phyloP scores from a whole-genome alignment of 1,284 basidiomycete species.

The Trametes sp. region DNA sequence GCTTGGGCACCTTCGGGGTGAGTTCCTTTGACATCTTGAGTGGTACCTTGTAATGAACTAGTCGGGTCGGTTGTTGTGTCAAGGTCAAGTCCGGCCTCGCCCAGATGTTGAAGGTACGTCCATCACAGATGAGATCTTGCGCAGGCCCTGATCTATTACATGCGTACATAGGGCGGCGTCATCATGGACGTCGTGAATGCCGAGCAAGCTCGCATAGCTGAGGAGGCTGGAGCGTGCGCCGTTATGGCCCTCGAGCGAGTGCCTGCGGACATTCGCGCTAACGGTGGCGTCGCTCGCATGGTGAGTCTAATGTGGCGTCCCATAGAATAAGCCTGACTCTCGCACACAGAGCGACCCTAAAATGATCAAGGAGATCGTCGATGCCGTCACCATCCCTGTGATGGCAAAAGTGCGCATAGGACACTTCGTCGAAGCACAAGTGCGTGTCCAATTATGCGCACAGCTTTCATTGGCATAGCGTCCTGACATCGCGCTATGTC shows the following conservation, averaged over 20 bases:
- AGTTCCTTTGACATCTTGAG: constrained; percentile 10
- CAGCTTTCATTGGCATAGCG: background rate
- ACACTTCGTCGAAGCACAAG: constrained; percentile 96
- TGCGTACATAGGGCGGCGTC: constrained; percentile 72
- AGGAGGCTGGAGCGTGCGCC: constrained; percentile 97
- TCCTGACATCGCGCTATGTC: background rate
- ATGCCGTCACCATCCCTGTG: constrained; percentile 89
- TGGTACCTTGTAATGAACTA: constrained; percentile 11
- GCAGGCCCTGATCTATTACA: background rate
- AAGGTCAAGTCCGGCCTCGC: constrained; percentile 94
- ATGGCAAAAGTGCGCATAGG: constrained; percentile 97
- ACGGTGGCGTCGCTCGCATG: constrained; percentile 96
- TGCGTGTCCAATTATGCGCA: constrained; percentile 37
- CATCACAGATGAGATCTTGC: constrained; percentile 7
- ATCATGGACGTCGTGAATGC: constrained; percentile 93
- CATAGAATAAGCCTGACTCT: constrained; percentile 10
- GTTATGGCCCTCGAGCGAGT: constrained; percentile 98
- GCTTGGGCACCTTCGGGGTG: constrained; percentile 86
- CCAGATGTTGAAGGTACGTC: constrained; percentile 89
- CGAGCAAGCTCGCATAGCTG: constrained; percentile 95
- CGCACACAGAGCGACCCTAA: constrained; percentile 83
- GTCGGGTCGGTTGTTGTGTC: constrained; percentile 10
- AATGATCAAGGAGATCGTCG: constrained; percentile 97
- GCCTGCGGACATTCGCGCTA: constrained; percentile 91
- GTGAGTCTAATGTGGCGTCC: constrained; percentile 49